phyloP scores from a whole-genome alignment of 306 rosid species.

The Sindora glabra region DNA sequence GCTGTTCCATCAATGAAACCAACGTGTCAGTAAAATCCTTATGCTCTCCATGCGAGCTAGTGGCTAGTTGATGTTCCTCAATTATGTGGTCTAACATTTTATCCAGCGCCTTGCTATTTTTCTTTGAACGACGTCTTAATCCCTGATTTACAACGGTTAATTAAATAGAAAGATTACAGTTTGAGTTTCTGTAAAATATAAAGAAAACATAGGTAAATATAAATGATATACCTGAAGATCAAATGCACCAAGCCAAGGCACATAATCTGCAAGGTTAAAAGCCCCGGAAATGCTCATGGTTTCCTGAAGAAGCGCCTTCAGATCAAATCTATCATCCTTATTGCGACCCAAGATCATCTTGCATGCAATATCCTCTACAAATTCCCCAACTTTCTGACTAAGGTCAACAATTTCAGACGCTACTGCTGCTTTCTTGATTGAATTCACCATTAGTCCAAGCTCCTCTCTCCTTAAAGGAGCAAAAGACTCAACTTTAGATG shows the following conservation, averaged over 20 bases:
- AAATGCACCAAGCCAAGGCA: slow-evolving; percentile 10
- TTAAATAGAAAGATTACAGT: neutral
- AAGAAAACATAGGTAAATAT: too few relatives aligned
- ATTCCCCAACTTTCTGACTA: neutral
- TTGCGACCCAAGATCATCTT: neutral
- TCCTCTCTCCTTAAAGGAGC: neutral
- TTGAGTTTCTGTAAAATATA: neutral
- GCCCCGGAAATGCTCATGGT: neutral
- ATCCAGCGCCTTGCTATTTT: neutral
- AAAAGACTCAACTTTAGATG: neutral
- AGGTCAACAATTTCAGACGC: slow-evolving; percentile 2
- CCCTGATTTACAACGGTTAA: neutral
- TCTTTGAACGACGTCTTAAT: neutral
- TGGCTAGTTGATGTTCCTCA: neutral
- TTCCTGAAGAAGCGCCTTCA: neutral
- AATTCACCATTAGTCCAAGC: neutral
- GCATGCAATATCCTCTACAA: neutral
- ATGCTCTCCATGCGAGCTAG: neutral
- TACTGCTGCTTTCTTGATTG: neutral
- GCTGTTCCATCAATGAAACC: slow-evolving; percentile 17
- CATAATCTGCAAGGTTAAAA: slow-evolving; percentile 19
- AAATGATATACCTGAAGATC: slow-evolving; percentile 20
- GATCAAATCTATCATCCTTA: neutral
- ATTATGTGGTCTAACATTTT: neutral
- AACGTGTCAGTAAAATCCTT: slow-evolving; percentile 10